Evolutionary conservation across 352 stramenopile genomes (phyloP).

Genomic region (Detonula confervacea): DNA sequence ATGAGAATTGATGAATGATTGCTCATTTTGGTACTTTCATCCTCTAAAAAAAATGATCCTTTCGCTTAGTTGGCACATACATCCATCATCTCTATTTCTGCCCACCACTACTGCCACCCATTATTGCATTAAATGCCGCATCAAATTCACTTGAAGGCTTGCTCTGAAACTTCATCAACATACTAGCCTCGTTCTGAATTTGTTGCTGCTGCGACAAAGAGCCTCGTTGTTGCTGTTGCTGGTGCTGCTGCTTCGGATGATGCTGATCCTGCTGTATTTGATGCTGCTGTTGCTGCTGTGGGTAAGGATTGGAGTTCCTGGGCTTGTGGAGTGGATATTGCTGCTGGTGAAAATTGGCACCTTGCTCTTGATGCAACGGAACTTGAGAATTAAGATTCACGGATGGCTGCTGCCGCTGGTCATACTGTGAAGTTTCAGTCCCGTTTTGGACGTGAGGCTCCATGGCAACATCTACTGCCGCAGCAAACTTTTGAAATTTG

Average conservation of each 20-base stretch:
- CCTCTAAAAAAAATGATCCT: too few relatives aligned
- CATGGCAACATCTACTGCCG: constrained; percentile 5
- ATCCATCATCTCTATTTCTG: too few relatives aligned
- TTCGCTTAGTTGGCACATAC: too few relatives aligned
- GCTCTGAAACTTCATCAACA: background rate
- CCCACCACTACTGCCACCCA: background rate
- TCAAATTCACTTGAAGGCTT: background rate
- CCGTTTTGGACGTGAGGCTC: constrained; percentile 2
- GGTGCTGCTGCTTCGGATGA: background rate
- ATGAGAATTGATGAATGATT: too few relatives aligned
- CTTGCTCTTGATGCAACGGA: background rate
- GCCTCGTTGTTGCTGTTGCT: constrained; percentile 3
- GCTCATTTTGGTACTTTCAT: too few relatives aligned
- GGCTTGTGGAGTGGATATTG: too few relatives aligned
- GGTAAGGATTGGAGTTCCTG: too few relatives aligned
- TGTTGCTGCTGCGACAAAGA: constrained; percentile 3
- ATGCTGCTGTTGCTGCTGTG: too few relatives aligned
- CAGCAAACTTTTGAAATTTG: background rate
- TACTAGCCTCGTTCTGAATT: background rate
- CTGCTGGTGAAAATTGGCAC: too few relatives aligned
- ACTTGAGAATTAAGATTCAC: background rate
- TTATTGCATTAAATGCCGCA: constrained; percentile 2
- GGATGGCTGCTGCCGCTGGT: too few relatives aligned
- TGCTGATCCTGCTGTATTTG: background rate
- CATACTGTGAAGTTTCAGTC: too few relatives aligned